These are phyloP conservation scores for Scutellaria barbata DNA, from an alignment of 257 asterid genomes.

Conservation along the genomic window DNA sequence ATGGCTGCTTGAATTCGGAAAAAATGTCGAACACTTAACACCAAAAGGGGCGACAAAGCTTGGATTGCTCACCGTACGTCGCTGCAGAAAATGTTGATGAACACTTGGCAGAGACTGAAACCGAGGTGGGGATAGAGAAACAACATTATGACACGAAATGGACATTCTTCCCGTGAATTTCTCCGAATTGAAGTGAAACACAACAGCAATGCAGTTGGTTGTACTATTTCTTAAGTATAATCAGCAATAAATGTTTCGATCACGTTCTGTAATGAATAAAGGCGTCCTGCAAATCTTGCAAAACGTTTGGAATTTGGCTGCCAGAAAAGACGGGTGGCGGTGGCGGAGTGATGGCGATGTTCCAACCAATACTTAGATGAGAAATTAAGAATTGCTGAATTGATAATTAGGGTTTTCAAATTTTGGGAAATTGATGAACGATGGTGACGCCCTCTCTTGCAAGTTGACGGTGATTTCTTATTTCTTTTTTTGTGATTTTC, in stretches of 20 bases:
- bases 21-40: conserved; percentile 32
- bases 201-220: conserved; percentile 24
- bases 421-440: background rate
- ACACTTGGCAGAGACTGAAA: conserved; percentile 25
- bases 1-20: conserved; percentile 37
- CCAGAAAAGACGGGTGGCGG: background rate
- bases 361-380: background rate
- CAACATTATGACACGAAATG: conserved; percentile 24
- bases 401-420: conserved; percentile 36
- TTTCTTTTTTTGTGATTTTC: background rate
- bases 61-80: conserved; percentile 24
- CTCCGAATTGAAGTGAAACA: conserved; percentile 5
- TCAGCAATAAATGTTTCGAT: conserved; percentile 24
- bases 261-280: background rate
- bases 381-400: conserved; percentile 10
- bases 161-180: conserved; percentile 40
- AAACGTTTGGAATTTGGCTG: conserved; percentile 23
- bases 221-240: background rate
- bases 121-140: conserved; percentile 37
- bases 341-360: background rate
- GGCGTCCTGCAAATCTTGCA: background rate
- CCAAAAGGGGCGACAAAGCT: conserved; percentile 19
- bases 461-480: background rate
- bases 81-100: conserved; percentile 29
- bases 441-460: background rate